These are phyloP conservation scores for Cruciata laevipes DNA, from an alignment of 257 asterid species.

Conservation along the genomic window DNA sequence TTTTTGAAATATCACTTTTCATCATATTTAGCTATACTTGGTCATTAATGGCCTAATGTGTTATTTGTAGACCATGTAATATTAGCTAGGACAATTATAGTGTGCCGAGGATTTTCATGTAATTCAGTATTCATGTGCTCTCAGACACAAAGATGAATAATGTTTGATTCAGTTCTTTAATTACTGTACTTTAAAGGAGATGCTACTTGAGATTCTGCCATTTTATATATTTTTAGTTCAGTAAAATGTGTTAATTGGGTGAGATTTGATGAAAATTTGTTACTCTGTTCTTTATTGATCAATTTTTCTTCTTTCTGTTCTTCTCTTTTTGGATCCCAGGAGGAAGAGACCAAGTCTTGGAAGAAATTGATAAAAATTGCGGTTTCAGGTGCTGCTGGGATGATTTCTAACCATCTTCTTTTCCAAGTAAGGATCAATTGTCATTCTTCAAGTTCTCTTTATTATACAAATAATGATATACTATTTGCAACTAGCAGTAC, in stretches of 20 bases:
- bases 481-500: background rate
- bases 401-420: constrained; percentile 95
- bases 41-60: too few species aligned
- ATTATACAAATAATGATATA: background rate
- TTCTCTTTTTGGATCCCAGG: constrained; percentile 34
- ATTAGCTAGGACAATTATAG: background rate
- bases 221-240: background rate
- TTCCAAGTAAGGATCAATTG: constrained; percentile 51
- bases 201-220: background rate
- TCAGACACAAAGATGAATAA: too few species aligned
- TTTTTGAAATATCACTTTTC: background rate
- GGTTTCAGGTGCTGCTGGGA: constrained; percentile 99
- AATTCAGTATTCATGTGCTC: too few species aligned
- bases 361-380: constrained; percentile 74
- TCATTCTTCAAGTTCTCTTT: background rate
- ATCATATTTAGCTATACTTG: background rate
- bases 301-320: constrained; percentile 5
- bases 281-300: background rate
- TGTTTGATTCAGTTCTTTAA: background rate
- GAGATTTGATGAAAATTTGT: background rate
- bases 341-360: constrained; percentile 90
- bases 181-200: background rate
- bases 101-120: background rate
- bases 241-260: background rate
- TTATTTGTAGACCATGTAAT: background rate